A percentile compares a stretch with the other conserved stretches of the same genome.
These are phyloP conservation scores for Zancudomyces culisetae DNA, from an alignment of 371 early-diverging fungal species.

Conservation along the genomic window DNA sequence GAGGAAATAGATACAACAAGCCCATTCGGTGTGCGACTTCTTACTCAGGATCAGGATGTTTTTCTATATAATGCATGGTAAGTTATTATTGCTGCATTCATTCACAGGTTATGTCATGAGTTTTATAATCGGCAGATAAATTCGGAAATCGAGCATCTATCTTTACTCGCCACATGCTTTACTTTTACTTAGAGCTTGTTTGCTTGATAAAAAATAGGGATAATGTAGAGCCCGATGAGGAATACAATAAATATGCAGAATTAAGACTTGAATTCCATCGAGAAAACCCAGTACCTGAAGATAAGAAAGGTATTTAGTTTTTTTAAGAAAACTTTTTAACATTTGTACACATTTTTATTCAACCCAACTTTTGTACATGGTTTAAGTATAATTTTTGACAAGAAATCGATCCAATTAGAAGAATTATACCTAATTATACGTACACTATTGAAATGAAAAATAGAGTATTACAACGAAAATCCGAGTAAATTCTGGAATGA, in stretches of 20 bases:
- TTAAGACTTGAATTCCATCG: constrained; percentile 18
- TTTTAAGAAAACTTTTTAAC: background rate
- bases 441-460: background rate
- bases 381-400: background rate
- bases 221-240: constrained; percentile 25
- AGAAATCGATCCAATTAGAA: background rate
- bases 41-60: constrained; percentile 12
- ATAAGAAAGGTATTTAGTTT: constrained; percentile 15
- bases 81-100: constrained; percentile 1
- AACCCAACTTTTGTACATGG: background rate
- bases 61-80: constrained; percentile 27
- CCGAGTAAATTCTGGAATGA: constrained; percentile 36
- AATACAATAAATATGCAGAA: constrained; percentile 22
- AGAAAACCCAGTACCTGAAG: constrained; percentile 22
- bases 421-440: no score
- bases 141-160: background rate
- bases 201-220: constrained; percentile 13
- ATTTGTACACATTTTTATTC: background rate
- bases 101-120: background rate
- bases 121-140: background rate
- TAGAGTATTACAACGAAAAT: constrained; percentile 19
- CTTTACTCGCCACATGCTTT: background rate
- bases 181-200: background rate
- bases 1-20: no score
- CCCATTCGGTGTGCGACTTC: constrained; percentile 1